Conservation (phyloP, 768 basidiomycete species). For the Pleurotus platypus region DNA sequence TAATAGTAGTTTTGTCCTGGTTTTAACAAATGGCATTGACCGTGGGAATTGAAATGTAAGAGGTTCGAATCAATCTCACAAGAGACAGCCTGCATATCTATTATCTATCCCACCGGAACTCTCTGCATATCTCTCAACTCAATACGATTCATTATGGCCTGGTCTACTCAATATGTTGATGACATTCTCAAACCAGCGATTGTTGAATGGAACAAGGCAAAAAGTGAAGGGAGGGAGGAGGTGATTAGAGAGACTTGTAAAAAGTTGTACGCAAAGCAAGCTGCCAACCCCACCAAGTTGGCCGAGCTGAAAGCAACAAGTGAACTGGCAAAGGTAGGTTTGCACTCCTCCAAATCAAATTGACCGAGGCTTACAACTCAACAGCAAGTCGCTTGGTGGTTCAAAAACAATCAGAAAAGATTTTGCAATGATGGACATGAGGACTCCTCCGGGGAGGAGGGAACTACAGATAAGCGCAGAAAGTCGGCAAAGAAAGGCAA, state of each 20-base stretch:
- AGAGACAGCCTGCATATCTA: no score
- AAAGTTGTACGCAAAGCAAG: background rate
- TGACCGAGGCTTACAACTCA: background rate
- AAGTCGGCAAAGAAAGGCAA: background rate
- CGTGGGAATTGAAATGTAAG: no score
- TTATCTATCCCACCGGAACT: no score
- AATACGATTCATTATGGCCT: background rate
- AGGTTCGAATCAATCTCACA: no score
- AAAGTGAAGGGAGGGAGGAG: background rate
- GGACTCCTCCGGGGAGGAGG: background rate
- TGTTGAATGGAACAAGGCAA: background rate
- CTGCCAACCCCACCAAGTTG: background rate
- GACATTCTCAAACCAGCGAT: background rate
- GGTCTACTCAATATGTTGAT: background rate
- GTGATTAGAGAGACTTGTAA: background rate
- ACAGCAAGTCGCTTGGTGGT: background rate
- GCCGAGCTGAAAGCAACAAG: background rate
- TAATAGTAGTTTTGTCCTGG: no score
- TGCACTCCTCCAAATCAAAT: background rate
- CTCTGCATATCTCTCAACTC: no score
- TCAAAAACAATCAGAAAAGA: background rate
- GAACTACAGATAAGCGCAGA: background rate
- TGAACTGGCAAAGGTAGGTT: background rate
- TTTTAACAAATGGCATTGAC: no score
- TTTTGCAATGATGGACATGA: background rate